Base-by-base conservation (phyloP, 495 filamentous ascomycete genomes). In the Neurospora sp. region DNA sequence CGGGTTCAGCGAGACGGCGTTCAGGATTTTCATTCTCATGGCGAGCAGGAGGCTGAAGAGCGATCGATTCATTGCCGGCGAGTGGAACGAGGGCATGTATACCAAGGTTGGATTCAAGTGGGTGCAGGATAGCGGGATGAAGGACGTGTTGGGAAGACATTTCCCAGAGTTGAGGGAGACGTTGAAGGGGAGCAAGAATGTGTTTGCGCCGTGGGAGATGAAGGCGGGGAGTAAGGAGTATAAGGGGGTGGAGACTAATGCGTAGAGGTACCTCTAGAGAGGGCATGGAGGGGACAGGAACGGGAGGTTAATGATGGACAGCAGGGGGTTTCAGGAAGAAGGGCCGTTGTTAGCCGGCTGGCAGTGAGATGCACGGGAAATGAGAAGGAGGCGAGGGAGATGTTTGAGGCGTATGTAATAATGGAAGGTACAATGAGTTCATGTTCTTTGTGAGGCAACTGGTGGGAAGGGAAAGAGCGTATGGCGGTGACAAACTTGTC, bases 1-100 rank as follows among this genome's bases (percentile, higher is more conserved):
- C 43, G 83, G 83, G 11, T 85, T 84, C 76, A 78, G 76, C 73
- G 81, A 84, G 69, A 84, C 82, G 72, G 82, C 82, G 28, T 84
- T 84, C 71, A 48, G 81, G 4, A 70, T 83, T 0, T 84, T 84
- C 38, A 82, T 84, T 31, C 66, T 84, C 11, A 84, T 84, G 82
- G 82, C 82, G 0, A 70, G 34, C 9, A 37, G 82, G 31, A 66
- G 82, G 48, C 39, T 84, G 24, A 85, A 84, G 80, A 83, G 79
- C 40, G 83, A 85, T 76, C 76, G 83, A 38, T 85, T 85, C 66
- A 77, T 83, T 39, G 79, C 79, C 19, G 79, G 77, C 6, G 69
- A 75, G 39, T 85, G 81, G 81, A 76, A 74, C 19, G 77, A 77
- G 70, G 74, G 78, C 69, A 76, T 74, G 34, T 85, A 85, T 45